A percentile compares a stretch with the other conserved stretches of the same genome.
Evolutionary conservation across 768 basidiomycete genomes (phyloP).

Genomic region (Lactarius hengduanensis): DNA sequence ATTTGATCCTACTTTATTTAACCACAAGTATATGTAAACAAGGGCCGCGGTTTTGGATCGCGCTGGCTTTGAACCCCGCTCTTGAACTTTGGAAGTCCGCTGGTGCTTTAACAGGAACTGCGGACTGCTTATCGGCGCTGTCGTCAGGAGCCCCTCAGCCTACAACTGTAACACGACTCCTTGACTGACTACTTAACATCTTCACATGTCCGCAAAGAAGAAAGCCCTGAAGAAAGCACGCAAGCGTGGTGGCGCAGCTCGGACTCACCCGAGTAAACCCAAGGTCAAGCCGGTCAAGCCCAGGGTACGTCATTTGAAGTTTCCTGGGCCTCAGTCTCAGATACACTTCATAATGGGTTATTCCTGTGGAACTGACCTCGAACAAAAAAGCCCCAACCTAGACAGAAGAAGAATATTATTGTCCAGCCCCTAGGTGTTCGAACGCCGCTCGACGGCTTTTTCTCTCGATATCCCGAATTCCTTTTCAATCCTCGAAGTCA

Average conservation of each 20-base stretch:
- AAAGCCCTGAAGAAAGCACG: neutral
- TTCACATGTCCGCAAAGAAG: neutral
- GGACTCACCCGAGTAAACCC: neutral
- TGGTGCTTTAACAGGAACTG: too few species aligned
- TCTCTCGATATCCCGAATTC: too few species aligned
- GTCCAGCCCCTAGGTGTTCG: neutral
- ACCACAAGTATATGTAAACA: too few species aligned
- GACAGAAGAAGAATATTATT: neutral
- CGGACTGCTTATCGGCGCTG: too few species aligned
- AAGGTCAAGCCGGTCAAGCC: neutral
- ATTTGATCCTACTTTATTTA: too few species aligned
- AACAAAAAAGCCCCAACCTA: neutral
- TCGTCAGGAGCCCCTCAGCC: too few species aligned
- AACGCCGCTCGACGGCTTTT: conserved; percentile 23
- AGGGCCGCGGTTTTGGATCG: too few species aligned
- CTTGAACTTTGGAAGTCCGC: too few species aligned
- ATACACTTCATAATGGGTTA: too few species aligned
- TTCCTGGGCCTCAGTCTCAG: too few species aligned
- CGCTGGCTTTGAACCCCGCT: too few species aligned
- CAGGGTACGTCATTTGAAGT: neutral
- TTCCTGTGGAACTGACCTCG: neutral
- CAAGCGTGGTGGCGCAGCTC: neutral
- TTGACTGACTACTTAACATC: neutral
- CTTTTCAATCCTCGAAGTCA: too few species aligned
- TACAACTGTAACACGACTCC: neutral